Base-by-base conservation (phyloP, 2,329 filamentous ascomycete species). In the Diaporthe citriasiana region DNA sequence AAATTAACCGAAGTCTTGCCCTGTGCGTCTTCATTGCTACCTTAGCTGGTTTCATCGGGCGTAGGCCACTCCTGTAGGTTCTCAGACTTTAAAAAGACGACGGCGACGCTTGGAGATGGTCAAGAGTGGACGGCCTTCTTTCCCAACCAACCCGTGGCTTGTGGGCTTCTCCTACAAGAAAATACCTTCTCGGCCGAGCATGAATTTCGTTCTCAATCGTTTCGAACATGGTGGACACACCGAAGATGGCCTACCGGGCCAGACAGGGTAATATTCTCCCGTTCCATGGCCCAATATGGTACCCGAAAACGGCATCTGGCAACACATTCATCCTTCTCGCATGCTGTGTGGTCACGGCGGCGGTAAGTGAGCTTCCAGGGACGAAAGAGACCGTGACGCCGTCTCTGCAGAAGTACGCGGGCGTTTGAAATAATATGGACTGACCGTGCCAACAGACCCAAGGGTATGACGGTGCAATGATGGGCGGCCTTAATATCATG, bases 401-500 rank as follows among this genome's bases (percentile, higher is more conserved):
- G 45, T 25, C 7, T 25, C 7, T 40, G 45, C 63, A 51, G 19
- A 9, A 27, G 33, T 51, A 10, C 3, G 12, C 30, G 27, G 40
- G 9, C 45, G 7, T 27, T 45, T 27, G 25, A 25, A 22, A 1
- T n/a, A n/a, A 40, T 17, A n/a, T 1, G 5, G 5, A 38, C 59
- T 45, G 4, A 42, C 6, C 9, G 3, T 19, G 1, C n/a, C 25
- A 10, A 5, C 25, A 74, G 72, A 74, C 72, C 6, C 72, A 70
- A 38, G 72, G 72, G 17, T 74, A 74, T n/a, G 72, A 74, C 47
- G 65, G 51, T 9, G 65, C 72, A 0, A 55, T 74, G 56, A 74
- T 74, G 72, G 42, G 55, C 74, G 88, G 87, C 0, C 82, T 91
- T n/a, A 88, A 89, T 72, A 90, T 91, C 73, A 79, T 91, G n/a